Conservation (phyloP, 352 stramenopile genomes). For the Globisporangium splendens region DNA sequence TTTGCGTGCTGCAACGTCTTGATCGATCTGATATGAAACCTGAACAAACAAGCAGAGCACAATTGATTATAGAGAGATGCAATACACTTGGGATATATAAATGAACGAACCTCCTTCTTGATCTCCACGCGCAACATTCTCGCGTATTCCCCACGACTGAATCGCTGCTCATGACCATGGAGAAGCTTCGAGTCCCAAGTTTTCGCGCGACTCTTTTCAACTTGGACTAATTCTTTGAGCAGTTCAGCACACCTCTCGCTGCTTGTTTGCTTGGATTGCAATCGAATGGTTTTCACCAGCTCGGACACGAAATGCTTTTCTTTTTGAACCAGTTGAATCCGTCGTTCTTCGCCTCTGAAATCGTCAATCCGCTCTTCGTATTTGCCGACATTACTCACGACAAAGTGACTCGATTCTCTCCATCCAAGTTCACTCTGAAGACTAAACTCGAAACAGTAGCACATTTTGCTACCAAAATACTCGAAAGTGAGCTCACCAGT, state of each 20-base stretch:
- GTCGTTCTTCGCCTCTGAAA: constrained; percentile 64
- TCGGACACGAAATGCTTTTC: constrained; percentile 71
- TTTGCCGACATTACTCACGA: constrained; percentile 12
- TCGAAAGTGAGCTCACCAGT: constrained; percentile 40
- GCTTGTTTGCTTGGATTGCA: constrained; percentile 60
- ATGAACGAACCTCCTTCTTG: constrained; percentile 58
- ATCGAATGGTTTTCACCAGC: constrained; percentile 63
- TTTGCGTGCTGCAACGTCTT: constrained; percentile 30
- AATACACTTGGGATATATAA: background rate
- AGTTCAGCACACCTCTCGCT: constrained; percentile 52
- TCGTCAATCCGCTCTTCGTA: constrained; percentile 57
- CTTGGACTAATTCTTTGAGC: constrained; percentile 56
- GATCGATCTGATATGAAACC: constrained; percentile 62
- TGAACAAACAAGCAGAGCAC: constrained; percentile 7
- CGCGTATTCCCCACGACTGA: constrained; percentile 55
- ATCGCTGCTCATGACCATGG: constrained; percentile 65
- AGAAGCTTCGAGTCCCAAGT: constrained; percentile 68
- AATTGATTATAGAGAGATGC: background rate
- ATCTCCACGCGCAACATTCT: constrained; percentile 63
- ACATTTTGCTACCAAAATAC: constrained; percentile 56
- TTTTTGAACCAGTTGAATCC: constrained; percentile 38
- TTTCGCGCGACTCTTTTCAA: constrained; percentile 52
- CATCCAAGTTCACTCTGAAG: constrained; percentile 11
- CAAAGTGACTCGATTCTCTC: constrained; percentile 12
- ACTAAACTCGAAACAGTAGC: constrained; percentile 57